Evolutionary conservation across 495 filamentous ascomycete genomes (phyloP).

Genomic region (Aspergillus incahuasiensis): DNA sequence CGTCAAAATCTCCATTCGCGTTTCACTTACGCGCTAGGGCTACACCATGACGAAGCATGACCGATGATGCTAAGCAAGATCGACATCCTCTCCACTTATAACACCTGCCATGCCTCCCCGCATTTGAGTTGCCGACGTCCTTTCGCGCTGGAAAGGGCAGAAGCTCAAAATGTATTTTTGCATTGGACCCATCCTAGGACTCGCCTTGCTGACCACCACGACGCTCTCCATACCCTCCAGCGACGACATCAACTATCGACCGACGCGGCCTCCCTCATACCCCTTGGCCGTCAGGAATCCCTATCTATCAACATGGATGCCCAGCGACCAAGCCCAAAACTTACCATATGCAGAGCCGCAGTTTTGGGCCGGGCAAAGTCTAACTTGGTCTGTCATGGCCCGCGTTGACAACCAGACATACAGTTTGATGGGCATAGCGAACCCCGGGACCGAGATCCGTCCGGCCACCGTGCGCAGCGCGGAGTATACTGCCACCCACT

Average conservation of each 20-base stretch:
- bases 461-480: constrained; percentile 36
- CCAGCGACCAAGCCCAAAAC: constrained; percentile 18
- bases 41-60: constrained; percentile 8
- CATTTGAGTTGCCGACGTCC: constrained; percentile 20
- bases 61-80: constrained; percentile 4
- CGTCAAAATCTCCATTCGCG: not conserved
- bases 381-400: constrained; percentile 46
- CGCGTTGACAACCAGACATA: constrained; percentile 45
- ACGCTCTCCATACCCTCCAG: constrained; percentile 16
- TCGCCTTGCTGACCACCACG: constrained; percentile 25
- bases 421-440: constrained; percentile 43
- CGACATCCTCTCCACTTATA: constrained; percentile 16
- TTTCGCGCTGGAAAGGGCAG: not conserved
- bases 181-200: constrained; percentile 17
- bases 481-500: constrained; percentile 45
- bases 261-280: constrained; percentile 41
- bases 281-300: constrained; percentile 46
- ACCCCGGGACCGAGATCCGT: constrained; percentile 21
- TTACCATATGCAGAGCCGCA: constrained; percentile 41
- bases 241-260: constrained; percentile 20
- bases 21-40: not conserved
- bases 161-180: constrained; percentile 30
- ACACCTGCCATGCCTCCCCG: constrained; percentile 18
- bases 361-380: constrained; percentile 47
- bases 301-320: constrained; percentile 33